Conservation (phyloP, 2,329 filamentous ascomycete genomes). For the Diatrype stigma region DNA sequence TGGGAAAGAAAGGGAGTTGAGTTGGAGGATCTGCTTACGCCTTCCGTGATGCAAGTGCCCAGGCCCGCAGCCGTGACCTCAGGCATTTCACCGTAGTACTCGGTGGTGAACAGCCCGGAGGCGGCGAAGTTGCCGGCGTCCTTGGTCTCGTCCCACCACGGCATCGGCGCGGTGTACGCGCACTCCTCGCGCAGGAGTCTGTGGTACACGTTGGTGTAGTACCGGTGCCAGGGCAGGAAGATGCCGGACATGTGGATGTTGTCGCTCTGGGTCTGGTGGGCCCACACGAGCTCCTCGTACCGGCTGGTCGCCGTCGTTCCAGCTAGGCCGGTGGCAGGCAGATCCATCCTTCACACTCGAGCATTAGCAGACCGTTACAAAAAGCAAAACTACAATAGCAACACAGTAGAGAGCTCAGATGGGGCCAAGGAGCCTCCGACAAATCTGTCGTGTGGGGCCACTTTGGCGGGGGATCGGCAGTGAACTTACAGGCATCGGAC, state of each 20-base stretch:
- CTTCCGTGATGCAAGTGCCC: slow-evolving; percentile 23
- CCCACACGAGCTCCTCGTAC: slow-evolving; percentile 28
- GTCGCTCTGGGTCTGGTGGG: slow-evolving; percentile 28
- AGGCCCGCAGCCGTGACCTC: slow-evolving; percentile 17
- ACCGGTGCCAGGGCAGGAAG: slow-evolving; percentile 30
- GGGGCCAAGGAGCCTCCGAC: not conserved
- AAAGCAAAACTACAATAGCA: too few relatives aligned
- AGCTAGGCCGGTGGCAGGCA: slow-evolving; percentile 22
- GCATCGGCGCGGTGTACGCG: slow-evolving; percentile 26
- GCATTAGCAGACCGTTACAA: not conserved
- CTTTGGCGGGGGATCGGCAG: not conserved
- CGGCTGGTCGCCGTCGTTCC: slow-evolving; percentile 20
- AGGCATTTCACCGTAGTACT: slow-evolving; percentile 26
- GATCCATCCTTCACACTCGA: slow-evolving; percentile 8
- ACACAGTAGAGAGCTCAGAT: too few relatives aligned
- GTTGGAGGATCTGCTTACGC: slow-evolving; percentile 14
- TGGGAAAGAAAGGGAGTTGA: not conserved
- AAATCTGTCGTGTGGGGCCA: not conserved
- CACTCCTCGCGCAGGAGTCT: slow-evolving; percentile 29
- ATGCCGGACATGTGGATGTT: slow-evolving; percentile 29
- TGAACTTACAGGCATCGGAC: slow-evolving; percentile 22
- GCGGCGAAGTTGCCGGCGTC: slow-evolving; percentile 26
- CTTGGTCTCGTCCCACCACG: slow-evolving; percentile 32
- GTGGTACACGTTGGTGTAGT: slow-evolving; percentile 28
- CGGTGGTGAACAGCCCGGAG: slow-evolving; percentile 23